Base-by-base conservation (phyloP, 768 basidiomycete genomes). In the Sporobolomyces phaffii region DNA sequence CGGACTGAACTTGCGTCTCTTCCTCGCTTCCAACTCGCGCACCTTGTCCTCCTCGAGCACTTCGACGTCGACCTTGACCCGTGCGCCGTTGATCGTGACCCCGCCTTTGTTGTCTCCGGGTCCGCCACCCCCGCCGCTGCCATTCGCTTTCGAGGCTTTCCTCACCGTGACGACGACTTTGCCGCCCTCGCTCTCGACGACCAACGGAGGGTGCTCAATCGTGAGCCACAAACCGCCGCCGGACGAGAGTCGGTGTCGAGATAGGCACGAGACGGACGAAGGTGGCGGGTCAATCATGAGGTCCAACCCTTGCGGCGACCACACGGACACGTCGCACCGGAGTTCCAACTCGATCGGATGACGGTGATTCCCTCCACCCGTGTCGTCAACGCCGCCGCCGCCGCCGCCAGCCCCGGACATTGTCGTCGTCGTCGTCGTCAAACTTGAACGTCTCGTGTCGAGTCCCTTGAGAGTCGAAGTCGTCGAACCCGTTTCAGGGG, bases 171-270 rank as follows among this genome's bases (percentile, higher is more conserved):
- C 61, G 20, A 33, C 24, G 9, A 72, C 60, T n/a, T 48, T 48
- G 18, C 65, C 65, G 7, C 49, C 63, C n/a, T 9, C 22, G 5
- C 40, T 45, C 2, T 33, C 50, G 9, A 49, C 41, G 31, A 62
- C 49, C n/a, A 86, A 84, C n/a, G 86, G 77, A 68, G 94, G 89
- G 73, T 98, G 93, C 7, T 85, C 87, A 73, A 97, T 81, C 0
- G 91, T 92, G 31, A 99, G 77, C 96, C 96, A 99, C 24, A 96
- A 78, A 0, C 96, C 96, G 20, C 94, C 93, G 4, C 94, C 94
- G 38, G 87, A 86, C 2, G 91, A 91, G 8, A 98, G 81, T 9
- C 87, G 84, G 78, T 98, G 94, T 34, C 96, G 84, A 11, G 88
- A 84, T 13, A 99, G 81, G 66, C 87, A 90, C 1, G 87, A 84